These are phyloP conservation scores for Tolypocladium amazonense DNA, from an alignment of 2,329 filamentous ascomycete species.

Conservation along the genomic window DNA sequence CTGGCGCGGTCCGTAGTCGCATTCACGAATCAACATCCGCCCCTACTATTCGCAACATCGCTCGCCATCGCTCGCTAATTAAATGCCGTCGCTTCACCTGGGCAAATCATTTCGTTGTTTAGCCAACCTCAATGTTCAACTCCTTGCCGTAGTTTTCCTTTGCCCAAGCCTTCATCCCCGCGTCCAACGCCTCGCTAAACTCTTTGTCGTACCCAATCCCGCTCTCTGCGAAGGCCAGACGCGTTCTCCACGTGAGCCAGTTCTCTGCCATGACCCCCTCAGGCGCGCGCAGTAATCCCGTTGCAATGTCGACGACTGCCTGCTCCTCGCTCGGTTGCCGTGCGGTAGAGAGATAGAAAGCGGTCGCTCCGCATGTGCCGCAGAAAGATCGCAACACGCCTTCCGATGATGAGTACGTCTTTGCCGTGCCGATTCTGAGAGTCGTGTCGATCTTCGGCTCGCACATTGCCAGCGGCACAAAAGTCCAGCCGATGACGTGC, in stretches of 20 bases:
- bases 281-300: conserved; percentile 32
- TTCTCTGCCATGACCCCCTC: conserved; percentile 31
- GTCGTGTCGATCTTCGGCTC: conserved; percentile 24
- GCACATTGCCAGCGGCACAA: conserved; percentile 24
- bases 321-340: conserved; percentile 17
- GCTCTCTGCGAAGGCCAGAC: conserved; percentile 19
- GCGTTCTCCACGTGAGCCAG: conserved; percentile 36
- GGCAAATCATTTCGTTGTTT: not conserved
- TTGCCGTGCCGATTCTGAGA: conserved; percentile 31
- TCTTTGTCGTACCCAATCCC: conserved; percentile 25
- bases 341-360: conserved; percentile 22
- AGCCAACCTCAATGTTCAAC: conserved; percentile 12
- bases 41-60: not conserved
- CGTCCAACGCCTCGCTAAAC: conserved; percentile 22
- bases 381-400: conserved; percentile 33
- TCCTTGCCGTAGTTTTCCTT: conserved; percentile 21
- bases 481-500: conserved; percentile 31
- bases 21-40: not conserved
- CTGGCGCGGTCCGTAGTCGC: not conserved
- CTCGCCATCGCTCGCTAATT: not conserved
- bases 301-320: conserved; percentile 29
- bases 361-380: conserved; percentile 32
- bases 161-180: conserved; percentile 28
- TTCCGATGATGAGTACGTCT: conserved; percentile 27
- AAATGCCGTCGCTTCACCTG: not conserved